phyloP scores from a whole-genome alignment of 2,329 filamentous ascomycete genomes.

The Sordariomycetes sp. region DNA sequence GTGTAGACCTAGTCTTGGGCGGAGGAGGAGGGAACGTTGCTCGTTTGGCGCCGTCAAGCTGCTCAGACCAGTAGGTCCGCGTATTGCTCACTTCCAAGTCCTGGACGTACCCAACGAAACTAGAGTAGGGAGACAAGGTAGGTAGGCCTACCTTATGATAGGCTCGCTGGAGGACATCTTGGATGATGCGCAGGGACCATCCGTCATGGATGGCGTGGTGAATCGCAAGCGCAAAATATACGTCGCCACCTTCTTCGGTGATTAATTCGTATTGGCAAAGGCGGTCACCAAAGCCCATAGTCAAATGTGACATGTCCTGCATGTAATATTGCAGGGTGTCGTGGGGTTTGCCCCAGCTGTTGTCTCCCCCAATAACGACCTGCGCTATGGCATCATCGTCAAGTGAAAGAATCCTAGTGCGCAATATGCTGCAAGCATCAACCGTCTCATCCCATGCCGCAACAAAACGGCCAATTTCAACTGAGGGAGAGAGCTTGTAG shows the following conservation, averaged over 20 bases:
- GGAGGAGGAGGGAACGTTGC: constrained; percentile 4
- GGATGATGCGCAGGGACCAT: constrained; percentile 63
- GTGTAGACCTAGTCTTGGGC: background rate
- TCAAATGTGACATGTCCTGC: background rate
- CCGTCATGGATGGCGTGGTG: constrained; percentile 18
- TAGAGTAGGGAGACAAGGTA: background rate
- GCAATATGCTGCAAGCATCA: constrained; percentile 7
- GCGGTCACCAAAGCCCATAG: too few species aligned
- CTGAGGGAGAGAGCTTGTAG: background rate
- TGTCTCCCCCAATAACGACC: too few species aligned
- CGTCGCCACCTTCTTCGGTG: too few species aligned
- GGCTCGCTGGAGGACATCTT: constrained; percentile 3
- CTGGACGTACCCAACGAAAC: constrained; percentile 6
- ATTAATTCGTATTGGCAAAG: too few species aligned
- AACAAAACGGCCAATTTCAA: constrained; percentile 8
- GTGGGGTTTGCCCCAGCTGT: too few species aligned
- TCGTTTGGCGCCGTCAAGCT: constrained; percentile 5
- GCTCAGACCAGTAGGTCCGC: constrained; percentile 5
- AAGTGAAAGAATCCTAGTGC: constrained; percentile 12
- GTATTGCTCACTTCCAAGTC: constrained; percentile 2
- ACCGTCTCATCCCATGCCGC: constrained; percentile 10
- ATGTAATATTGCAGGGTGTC: too few species aligned
- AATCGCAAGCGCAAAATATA: constrained; percentile 12
- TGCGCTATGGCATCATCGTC: too few species aligned
- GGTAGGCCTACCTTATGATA: constrained; percentile 1